A percentile compares a stretch with the other conserved stretches of the same genome.
Conservation (phyloP, 2,329 filamentous ascomycete species). For the Phaeoacremonium minimum region DNA sequence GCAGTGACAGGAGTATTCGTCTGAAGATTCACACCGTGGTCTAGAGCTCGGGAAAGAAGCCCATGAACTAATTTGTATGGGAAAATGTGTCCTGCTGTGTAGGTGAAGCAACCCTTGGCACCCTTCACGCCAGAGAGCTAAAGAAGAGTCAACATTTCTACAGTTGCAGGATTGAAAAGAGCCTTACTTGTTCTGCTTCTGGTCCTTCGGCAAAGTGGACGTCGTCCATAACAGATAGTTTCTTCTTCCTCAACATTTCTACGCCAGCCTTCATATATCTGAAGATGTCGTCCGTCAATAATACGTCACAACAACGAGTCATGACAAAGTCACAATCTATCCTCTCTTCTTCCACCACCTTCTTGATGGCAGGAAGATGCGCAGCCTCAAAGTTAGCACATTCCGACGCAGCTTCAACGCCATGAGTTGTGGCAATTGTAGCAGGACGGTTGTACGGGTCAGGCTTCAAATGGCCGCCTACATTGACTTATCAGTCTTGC, state of each 20-base stretch:
- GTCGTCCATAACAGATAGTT: slow-evolving; percentile 18
- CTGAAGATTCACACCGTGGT: slow-evolving; percentile 20
- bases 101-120: slow-evolving; percentile 25
- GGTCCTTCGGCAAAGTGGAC: slow-evolving; percentile 19
- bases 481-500: neutral
- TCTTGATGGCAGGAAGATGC: slow-evolving; percentile 23
- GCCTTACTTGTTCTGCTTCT: slow-evolving; percentile 21
- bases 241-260: slow-evolving; percentile 21
- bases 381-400: slow-evolving; percentile 21
- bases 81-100: slow-evolving; percentile 21
- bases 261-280: slow-evolving; percentile 19
- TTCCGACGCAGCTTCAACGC: slow-evolving; percentile 21
- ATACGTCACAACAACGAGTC: slow-evolving; percentile 32
- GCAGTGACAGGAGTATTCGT: slow-evolving; percentile 16
- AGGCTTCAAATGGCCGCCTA: slow-evolving; percentile 26
- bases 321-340: slow-evolving; percentile 40
- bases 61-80: slow-evolving; percentile 25
- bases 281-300: slow-evolving; percentile 19
- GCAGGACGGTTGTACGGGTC: slow-evolving; percentile 22
- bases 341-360: slow-evolving; percentile 26
- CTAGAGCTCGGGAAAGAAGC: slow-evolving; percentile 15
- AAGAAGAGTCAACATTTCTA: too few relatives aligned
- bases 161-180: neutral
- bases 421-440: slow-evolving; percentile 14
- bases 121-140: slow-evolving; percentile 28